Evolutionary conservation across 805 yeast genomes (phyloP), one percentile per base, ranked within the genome.

Genomic region (Wilhelminamyces savonicus): DNA sequence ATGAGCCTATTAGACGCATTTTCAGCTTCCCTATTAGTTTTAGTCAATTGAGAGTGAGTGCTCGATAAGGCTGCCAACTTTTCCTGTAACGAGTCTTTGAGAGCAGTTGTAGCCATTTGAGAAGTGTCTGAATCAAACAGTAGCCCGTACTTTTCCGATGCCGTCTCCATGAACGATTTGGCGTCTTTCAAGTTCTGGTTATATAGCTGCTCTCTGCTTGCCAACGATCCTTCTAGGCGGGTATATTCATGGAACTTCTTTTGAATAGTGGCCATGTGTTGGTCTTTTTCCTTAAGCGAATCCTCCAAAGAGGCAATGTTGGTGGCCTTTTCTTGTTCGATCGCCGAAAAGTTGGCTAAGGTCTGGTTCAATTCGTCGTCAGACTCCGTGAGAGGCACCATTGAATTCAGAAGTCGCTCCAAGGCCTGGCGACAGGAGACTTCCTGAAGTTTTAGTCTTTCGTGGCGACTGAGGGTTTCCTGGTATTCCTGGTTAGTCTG

Each of bases 401-500:
- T 65, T 1, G 76, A 59, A 1, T 54, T 40, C n/a, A 52, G 51
- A 3, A 85, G 48, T 26, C 83, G 62, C 7, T 54, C 52, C 3
- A 76, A 65, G 36, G 78, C 83, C 12, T 71, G 74, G 2, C 43
- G 37, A 4, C 75, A 49, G 2, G 75, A 62, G 7, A 46, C 46
- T 34, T 63, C 60, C 27, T 69, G 68, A 28, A 72, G 73, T 21
- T 62, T 58, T 26, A 82, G 48, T 29, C 72, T 74, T 23, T 81
- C 84, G 14, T 78, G 54, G 37, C 73, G 73, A 17, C 82, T 76
- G 13, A 88, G 49, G 1, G 77, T 74, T 36, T 76, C 67, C 48
- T 86, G 95, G 49, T 80, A 88, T 34, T 82, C 81, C 49, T 85
- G 95, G 46, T 85, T 84, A 1, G 84, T 67, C 28, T 75, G 73